phyloP scores from a whole-genome alignment of 2,329 filamentous ascomycete species.

The Aspergillus sp. region DNA sequence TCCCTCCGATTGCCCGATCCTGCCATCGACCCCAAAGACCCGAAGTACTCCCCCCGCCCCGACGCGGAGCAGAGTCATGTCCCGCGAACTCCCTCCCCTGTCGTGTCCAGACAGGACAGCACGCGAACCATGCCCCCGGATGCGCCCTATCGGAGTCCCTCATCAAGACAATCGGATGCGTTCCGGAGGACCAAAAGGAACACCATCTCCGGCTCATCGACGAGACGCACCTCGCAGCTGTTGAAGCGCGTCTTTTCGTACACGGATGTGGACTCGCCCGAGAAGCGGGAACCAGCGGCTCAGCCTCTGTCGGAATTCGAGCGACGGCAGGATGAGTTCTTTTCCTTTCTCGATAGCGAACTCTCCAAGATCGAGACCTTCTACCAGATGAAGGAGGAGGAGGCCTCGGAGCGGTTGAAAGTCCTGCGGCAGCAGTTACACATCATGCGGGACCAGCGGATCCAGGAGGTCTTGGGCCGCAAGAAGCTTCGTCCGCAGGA shows the following conservation, averaged over 20 bases:
- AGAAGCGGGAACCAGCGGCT: conserved; percentile 53
- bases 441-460: conserved; percentile 82
- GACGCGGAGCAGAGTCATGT: conserved; percentile 13
- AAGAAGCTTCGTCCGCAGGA: conserved; percentile 30
- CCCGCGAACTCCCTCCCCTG: conserved; percentile 25
- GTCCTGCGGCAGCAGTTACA: conserved; percentile 81
- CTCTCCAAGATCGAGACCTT: conserved; percentile 90
- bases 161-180: conserved; percentile 4
- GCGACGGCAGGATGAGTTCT: conserved; percentile 78
- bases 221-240: conserved; percentile 24
- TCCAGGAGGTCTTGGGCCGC: conserved; percentile 65
- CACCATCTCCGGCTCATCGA: conserved; percentile 26
- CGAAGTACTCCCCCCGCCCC: conserved; percentile 13
- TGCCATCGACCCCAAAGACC: conserved; percentile 50
- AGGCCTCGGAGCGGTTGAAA: conserved; percentile 70
- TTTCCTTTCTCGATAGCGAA: conserved; percentile 77
- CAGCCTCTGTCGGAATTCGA: conserved; percentile 63
- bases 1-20: conserved; percentile 62
- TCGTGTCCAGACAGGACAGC: conserved; percentile 19
- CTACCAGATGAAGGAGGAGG: conserved; percentile 82
- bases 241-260: conserved; percentile 42
- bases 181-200: conserved; percentile 18
- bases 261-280: conserved; percentile 38
- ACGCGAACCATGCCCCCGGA: conserved; percentile 8
- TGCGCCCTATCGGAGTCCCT: conserved; percentile 8